Percentiles rank a stretch among this genome's conserved stretches.
phyloP scores from a whole-genome alignment of 106 monocot genomes.

The Dactylorhiza incarnata region DNA sequence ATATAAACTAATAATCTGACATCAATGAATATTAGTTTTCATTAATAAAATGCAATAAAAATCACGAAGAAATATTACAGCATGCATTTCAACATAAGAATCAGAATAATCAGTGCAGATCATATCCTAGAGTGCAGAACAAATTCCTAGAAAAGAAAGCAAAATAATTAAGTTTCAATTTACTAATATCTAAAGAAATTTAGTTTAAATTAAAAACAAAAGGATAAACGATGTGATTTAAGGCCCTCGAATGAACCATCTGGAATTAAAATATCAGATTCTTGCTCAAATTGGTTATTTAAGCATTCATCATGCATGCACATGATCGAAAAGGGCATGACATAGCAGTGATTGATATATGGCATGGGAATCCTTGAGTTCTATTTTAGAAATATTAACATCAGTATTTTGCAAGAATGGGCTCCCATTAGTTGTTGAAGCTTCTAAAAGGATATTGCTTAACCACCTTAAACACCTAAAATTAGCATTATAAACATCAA shows the following conservation, averaged over 20 bases:
- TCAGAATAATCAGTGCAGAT: background rate
- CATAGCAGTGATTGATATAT: conserved; percentile 56
- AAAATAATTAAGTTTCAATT: background rate
- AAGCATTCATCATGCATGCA: background rate
- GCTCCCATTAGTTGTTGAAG: conserved; percentile 40
- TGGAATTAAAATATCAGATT: background rate
- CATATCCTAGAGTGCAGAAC: background rate
- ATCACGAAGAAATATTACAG: background rate
- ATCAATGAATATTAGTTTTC: background rate
- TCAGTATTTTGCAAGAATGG: conserved; percentile 26
- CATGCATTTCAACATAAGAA: background rate
- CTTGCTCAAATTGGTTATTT: background rate
- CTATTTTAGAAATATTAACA: conserved; percentile 23
- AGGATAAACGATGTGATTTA: background rate
- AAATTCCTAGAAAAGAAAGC: background rate
- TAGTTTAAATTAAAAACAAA: background rate
- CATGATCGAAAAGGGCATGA: background rate
- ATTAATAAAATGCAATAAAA: background rate
- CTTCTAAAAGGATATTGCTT: conserved; percentile 45
- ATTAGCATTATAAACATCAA: conserved; percentile 13
- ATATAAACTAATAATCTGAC: background rate
- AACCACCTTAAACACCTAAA: conserved; percentile 35
- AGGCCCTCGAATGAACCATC: background rate
- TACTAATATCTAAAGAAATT: background rate
- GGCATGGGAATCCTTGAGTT: conserved; percentile 26